Evolutionary conservation across 257 asterid genomes (phyloP).

Genomic region (Vinca minor): DNA sequence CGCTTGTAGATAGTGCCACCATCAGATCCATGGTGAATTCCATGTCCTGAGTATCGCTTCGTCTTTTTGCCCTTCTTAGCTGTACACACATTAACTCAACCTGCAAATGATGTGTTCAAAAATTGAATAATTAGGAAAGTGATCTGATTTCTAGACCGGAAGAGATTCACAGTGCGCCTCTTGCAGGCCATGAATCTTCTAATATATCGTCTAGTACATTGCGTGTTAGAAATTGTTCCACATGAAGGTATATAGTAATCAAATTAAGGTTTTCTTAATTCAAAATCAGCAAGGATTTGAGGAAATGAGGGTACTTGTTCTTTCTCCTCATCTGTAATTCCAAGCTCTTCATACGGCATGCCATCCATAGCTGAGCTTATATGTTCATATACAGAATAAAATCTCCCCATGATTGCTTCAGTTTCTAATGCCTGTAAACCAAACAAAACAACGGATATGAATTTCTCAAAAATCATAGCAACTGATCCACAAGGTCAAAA

Average conservation of each 20-base stretch:
- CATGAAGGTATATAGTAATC: no score
- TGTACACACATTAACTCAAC: conserved; percentile 53
- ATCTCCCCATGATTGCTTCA: conserved; percentile 61
- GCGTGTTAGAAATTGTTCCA: no score
- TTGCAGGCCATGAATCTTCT: no score
- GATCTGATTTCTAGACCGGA: background rate
- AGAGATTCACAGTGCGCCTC: no score
- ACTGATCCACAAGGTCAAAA: background rate
- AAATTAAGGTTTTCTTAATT: background rate
- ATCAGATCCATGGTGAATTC: conserved; percentile 86
- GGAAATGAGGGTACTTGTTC: conserved; percentile 41
- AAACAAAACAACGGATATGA: background rate
- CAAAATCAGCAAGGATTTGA: background rate
- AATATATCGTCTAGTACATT: no score
- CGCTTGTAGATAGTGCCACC: conserved; percentile 52
- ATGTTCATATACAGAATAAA: conserved; percentile 49
- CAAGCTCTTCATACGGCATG: conserved; percentile 74
- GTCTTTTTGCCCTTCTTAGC: conserved; percentile 47
- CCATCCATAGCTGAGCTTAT: conserved; percentile 56
- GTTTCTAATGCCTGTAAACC: conserved; percentile 58
- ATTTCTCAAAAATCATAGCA: background rate
- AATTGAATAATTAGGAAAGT: background rate
- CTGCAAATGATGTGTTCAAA: conserved; percentile 21
- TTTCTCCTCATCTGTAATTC: conserved; percentile 61
- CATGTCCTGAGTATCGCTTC: conserved; percentile 79